phyloP scores from a whole-genome alignment of 306 rosid species.

The Vicia sativa region DNA sequence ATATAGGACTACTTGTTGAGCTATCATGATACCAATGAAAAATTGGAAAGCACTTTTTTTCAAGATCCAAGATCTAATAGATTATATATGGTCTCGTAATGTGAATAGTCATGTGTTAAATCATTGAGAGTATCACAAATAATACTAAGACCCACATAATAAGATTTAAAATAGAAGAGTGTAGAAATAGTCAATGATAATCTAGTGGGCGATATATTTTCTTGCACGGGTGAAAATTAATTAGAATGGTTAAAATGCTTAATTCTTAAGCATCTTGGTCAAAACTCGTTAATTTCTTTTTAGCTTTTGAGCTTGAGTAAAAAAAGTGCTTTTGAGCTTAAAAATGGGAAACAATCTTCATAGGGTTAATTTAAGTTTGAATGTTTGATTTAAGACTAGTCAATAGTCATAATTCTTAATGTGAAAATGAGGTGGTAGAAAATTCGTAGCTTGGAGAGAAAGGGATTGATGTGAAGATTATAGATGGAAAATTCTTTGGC shows the following conservation, averaged over 20 bases:
- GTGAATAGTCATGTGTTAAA: constrained; percentile 44
- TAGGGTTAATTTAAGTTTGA: constrained; percentile 33
- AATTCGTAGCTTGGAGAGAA: constrained; percentile 33
- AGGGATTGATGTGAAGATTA: constrained; percentile 29
- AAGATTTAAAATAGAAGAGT: constrained; percentile 9
- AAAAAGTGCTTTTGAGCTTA: neutral
- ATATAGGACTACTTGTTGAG: neutral
- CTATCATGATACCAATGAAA: constrained; percentile 2
- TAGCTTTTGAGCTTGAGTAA: neutral
- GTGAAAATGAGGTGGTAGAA: constrained; percentile 19
- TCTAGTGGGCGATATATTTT: constrained; percentile 33
- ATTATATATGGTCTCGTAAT: constrained; percentile 38
- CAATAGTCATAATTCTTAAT: constrained; percentile 37
- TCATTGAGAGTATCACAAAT: constrained; percentile 42
- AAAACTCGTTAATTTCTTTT: constrained; percentile 17
- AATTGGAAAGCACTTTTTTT: neutral
- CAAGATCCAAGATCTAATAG: constrained; percentile 26
- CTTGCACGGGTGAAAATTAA: constrained; percentile 37
- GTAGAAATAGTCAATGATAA: constrained; percentile 35
- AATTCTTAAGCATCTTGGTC: constrained; percentile 18
- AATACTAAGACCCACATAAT: neutral
- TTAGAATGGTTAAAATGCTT: constrained; percentile 18
- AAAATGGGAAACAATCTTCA: neutral
- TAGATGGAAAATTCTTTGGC: constrained; percentile 30
- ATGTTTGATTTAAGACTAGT: constrained; percentile 25